Conservation (phyloP, 2,329 filamentous ascomycete species). For the Fusarium heterosporum region DNA sequence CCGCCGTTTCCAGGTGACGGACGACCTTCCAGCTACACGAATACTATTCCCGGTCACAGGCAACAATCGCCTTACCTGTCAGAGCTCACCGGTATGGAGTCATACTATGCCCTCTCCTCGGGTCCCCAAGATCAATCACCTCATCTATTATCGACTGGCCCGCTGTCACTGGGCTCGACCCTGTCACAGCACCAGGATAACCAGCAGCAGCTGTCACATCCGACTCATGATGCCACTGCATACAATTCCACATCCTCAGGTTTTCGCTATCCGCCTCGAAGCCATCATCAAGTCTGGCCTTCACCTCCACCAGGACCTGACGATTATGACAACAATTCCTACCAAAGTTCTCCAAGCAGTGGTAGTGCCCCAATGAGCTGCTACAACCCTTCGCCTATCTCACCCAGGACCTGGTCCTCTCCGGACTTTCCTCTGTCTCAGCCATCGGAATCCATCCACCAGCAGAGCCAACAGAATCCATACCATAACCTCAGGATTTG, state of each 20-base stretch:
- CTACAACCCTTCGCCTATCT: slow-evolving; percentile 49
- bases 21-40: slow-evolving; percentile 51
- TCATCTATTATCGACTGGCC: slow-evolving; percentile 41
- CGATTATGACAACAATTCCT: slow-evolving; percentile 54
- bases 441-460: slow-evolving; percentile 33
- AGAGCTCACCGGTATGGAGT: slow-evolving; percentile 44
- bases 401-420: slow-evolving; percentile 53
- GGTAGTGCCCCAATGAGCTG: slow-evolving; percentile 39
- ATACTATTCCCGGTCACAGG: slow-evolving; percentile 41
- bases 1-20: slow-evolving; percentile 47
- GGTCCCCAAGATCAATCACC: slow-evolving; percentile 37
- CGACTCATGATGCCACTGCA: slow-evolving; percentile 32
- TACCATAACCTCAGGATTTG: slow-evolving; percentile 40
- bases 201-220: slow-evolving; percentile 31
- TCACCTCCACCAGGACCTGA: slow-evolving; percentile 54
- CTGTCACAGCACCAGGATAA: slow-evolving; percentile 38
- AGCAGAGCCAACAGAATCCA: slow-evolving; percentile 38
- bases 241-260: slow-evolving; percentile 42
- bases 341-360: slow-evolving; percentile 50
- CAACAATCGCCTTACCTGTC: slow-evolving; percentile 47
- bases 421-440: slow-evolving; percentile 42
- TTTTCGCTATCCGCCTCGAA: slow-evolving; percentile 40
- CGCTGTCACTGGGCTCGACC: slow-evolving; percentile 35
- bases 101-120: slow-evolving; percentile 44
- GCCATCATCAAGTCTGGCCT: slow-evolving; percentile 48